phyloP scores from a whole-genome alignment of 1,284 basidiomycete genomes.

The Apiotrichum brassicae region DNA sequence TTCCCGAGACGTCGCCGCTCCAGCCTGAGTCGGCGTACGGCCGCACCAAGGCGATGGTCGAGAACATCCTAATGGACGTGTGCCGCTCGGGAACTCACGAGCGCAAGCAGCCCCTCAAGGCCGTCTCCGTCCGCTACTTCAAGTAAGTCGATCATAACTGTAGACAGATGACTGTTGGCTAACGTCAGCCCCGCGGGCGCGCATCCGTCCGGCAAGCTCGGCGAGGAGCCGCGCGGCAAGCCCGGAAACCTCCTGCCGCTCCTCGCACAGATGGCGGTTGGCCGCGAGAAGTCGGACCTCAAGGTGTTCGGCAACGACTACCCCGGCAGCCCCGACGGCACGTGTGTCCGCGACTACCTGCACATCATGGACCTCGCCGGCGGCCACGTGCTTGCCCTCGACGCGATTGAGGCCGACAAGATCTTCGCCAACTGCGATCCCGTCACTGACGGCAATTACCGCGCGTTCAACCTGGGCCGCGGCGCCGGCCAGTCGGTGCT shows the following conservation, averaged over 20 bases:
- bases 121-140: conserved; percentile 69
- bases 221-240: conserved; percentile 90
- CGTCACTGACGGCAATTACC: conserved; percentile 55
- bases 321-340: conserved; percentile 77
- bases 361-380: conserved; percentile 92
- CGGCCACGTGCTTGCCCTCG: conserved; percentile 87
- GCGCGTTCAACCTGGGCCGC: conserved; percentile 94
- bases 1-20: conserved; percentile 85
- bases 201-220: conserved; percentile 85
- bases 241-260: conserved; percentile 93
- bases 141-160: no score
- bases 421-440: conserved; percentile 44
- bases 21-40: conserved; percentile 91
- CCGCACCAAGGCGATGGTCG: conserved; percentile 90
- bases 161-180: no score
- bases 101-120: conserved; percentile 27
- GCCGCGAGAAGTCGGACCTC: conserved; percentile 73
- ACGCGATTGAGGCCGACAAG: conserved; percentile 51
- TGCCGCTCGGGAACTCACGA: conserved; percentile 58
- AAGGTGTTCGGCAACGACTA: conserved; percentile 98
- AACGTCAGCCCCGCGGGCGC: conserved; percentile 81
- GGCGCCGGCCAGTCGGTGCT: conserved; percentile 89
- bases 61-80: conserved; percentile 83
- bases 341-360: conserved; percentile 95
- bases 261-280: conserved; percentile 91